A percentile compares a stretch with the other conserved stretches of the same genome.
These are phyloP conservation scores for Sutorius eximius DNA, from an alignment of 1,284 basidiomycete genomes.

Conservation along the genomic window DNA sequence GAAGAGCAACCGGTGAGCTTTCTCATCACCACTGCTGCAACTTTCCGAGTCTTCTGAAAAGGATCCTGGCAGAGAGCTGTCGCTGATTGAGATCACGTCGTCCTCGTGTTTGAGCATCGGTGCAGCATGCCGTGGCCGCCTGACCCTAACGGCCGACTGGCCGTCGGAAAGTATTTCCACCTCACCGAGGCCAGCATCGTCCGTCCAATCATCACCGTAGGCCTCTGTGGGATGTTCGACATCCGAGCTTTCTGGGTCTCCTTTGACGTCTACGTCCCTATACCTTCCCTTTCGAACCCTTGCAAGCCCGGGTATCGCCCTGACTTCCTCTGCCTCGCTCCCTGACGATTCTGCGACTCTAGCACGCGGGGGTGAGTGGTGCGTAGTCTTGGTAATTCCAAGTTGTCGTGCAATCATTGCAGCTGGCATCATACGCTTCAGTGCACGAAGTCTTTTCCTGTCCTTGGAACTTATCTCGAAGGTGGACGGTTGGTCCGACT, in stretches of 20 bases:
- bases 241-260: constrained; percentile 52
- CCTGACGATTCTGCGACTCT: constrained; percentile 22
- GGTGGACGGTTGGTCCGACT: constrained; percentile 9
- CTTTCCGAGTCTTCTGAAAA: constrained; percentile 31
- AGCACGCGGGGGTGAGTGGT: constrained; percentile 11
- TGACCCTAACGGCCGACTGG: constrained; percentile 13
- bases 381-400: constrained; percentile 9
- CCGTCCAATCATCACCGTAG: neutral
- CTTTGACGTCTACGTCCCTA: constrained; percentile 39
- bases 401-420: constrained; percentile 41
- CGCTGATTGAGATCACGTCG: constrained; percentile 28
- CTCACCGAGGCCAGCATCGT: neutral
- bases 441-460: constrained; percentile 34
- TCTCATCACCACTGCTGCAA: constrained; percentile 30
- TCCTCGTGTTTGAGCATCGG: constrained; percentile 1
- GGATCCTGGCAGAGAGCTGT: constrained; percentile 22
- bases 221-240: constrained; percentile 17
- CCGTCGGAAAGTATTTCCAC: constrained; percentile 16
- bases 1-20: constrained; percentile 33
- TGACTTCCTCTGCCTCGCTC: constrained; percentile 36
- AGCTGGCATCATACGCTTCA: constrained; percentile 46
- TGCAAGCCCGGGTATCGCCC: constrained; percentile 46
- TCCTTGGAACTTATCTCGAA: constrained; percentile 30
- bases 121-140: constrained; percentile 3
- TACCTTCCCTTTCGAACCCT: constrained; percentile 37